Percentiles rank a stretch among this genome's conserved stretches.
Conservation (phyloP, 2,329 filamentous ascomycete genomes). For the Amesomyces nigricolor region DNA sequence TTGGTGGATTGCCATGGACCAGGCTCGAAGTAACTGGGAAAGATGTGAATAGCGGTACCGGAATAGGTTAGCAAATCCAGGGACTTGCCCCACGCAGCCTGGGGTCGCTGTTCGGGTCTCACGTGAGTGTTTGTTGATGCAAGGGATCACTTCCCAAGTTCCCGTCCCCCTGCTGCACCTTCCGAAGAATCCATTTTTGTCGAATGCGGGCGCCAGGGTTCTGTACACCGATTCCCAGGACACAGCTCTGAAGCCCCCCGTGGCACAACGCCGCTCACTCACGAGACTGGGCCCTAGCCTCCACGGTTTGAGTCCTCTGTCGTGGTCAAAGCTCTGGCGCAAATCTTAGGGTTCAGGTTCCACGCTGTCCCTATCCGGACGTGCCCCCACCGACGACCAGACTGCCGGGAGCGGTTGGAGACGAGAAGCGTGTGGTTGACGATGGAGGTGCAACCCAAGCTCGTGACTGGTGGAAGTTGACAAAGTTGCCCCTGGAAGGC, state of each 20-base stretch:
- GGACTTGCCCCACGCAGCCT: slow-evolving; percentile 6
- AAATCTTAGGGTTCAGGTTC: too few species aligned
- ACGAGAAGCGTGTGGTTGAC: neutral
- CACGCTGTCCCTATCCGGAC: too few species aligned
- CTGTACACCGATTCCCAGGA: too few species aligned
- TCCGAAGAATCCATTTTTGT: neutral
- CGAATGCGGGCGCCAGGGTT: too few species aligned
- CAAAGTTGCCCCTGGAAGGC: slow-evolving; percentile 7
- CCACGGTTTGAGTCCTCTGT: too few species aligned
- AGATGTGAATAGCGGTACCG: slow-evolving; percentile 8
- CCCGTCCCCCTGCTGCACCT: neutral
- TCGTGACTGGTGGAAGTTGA: neutral
- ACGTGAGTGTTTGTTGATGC: slow-evolving; percentile 12
- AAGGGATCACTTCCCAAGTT: neutral
- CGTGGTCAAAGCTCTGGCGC: too few species aligned
- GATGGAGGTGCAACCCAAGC: neutral
- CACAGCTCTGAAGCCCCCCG: too few species aligned
- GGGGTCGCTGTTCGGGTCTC: neutral
- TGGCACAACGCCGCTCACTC: too few species aligned
- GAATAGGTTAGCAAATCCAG: slow-evolving; percentile 6
- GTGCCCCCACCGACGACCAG: slow-evolving; percentile 1
- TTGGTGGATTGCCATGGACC: neutral
- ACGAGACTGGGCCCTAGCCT: neutral
- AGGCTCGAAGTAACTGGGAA: slow-evolving; percentile 1
- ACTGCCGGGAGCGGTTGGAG: slow-evolving; percentile 7